A percentile compares a stretch with the other conserved stretches of the same genome.
These are phyloP conservation scores for Postia placenta DNA, from an alignment of 768 basidiomycete genomes.

Conservation along the genomic window DNA sequence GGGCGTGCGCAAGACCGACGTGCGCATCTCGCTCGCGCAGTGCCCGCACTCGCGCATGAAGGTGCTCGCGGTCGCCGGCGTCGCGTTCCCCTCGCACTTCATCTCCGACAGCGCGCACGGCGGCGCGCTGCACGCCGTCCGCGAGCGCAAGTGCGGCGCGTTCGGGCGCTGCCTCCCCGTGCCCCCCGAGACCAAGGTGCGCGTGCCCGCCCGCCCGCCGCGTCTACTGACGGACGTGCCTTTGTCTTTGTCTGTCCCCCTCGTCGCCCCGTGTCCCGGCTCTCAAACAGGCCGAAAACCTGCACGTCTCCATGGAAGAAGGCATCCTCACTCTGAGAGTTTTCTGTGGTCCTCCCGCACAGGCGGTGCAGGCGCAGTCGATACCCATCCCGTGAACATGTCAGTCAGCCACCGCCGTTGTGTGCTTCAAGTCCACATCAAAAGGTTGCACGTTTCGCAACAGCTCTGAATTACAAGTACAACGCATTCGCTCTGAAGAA, in stretches of 20 bases:
- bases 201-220: conserved; percentile 8
- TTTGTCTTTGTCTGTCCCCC: no score
- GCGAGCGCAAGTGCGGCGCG: conserved; percentile 50
- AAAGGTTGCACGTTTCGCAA: neutral
- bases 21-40: conserved; percentile 54
- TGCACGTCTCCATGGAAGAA: conserved; percentile 50
- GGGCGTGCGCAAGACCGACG: conserved; percentile 51
- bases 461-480: neutral
- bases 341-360: conserved; percentile 39
- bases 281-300: conserved; percentile 40
- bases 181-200: conserved; percentile 50
- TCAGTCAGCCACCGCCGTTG: neutral
- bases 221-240: conserved; percentile 10
- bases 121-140: conserved; percentile 26
- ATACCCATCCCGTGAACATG: conserved; percentile 35
- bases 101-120: no score
- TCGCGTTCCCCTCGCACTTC: conserved; percentile 33
- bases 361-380: conserved; percentile 41
- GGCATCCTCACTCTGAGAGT: conserved; percentile 57
- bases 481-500: neutral
- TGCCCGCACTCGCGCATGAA: conserved; percentile 56
- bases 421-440: neutral
- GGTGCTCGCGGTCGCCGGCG: conserved; percentile 53
- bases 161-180: conserved; percentile 48
- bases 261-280: conserved; percentile 10